Evolutionary conservation across 2,329 filamentous ascomycete genomes (phyloP).

Genomic region (Pyrenophora teres): DNA sequence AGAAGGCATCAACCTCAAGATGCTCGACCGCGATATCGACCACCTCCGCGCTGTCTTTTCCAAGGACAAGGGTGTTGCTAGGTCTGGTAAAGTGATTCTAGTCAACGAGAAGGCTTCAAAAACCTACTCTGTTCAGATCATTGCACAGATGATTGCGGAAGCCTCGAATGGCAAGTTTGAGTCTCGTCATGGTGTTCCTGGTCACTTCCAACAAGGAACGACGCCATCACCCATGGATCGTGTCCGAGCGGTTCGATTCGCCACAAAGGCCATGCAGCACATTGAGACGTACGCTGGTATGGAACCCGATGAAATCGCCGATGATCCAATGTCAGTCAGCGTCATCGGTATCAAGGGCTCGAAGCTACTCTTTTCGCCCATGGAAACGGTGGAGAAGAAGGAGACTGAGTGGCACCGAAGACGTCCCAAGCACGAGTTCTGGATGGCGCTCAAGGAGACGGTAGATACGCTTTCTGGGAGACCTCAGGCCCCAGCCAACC

Average conservation of each 20-base stretch:
- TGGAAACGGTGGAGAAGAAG: constrained; percentile 76
- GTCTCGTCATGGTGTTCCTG: constrained; percentile 71
- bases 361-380: constrained; percentile 82
- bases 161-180: constrained; percentile 93
- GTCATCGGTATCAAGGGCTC: constrained; percentile 95
- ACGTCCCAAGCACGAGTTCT: constrained; percentile 82
- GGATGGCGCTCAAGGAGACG: constrained; percentile 77
- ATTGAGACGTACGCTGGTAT: constrained; percentile 75
- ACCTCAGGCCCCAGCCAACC: constrained; percentile 25
- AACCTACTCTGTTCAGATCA: constrained; percentile 89
- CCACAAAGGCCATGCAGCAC: constrained; percentile 92
- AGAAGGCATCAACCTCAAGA: constrained; percentile 91
- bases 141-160: constrained; percentile 93
- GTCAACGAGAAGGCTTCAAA: constrained; percentile 91
- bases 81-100: constrained; percentile 92
- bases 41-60: constrained; percentile 85
- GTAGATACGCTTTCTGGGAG: constrained; percentile 81
- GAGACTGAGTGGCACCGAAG: constrained; percentile 95
- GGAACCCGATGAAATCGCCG: constrained; percentile 68
- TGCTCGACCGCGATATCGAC: constrained; percentile 87
- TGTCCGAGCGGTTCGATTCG: constrained; percentile 85
- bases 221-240: constrained; percentile 91
- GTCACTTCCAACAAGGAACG: constrained; percentile 51
- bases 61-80: constrained; percentile 82
- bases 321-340: constrained; percentile 72